These are phyloP conservation scores for Verticillium dahliae DNA, from an alignment of 2,329 filamentous ascomycete genomes.

Conservation along the genomic window DNA sequence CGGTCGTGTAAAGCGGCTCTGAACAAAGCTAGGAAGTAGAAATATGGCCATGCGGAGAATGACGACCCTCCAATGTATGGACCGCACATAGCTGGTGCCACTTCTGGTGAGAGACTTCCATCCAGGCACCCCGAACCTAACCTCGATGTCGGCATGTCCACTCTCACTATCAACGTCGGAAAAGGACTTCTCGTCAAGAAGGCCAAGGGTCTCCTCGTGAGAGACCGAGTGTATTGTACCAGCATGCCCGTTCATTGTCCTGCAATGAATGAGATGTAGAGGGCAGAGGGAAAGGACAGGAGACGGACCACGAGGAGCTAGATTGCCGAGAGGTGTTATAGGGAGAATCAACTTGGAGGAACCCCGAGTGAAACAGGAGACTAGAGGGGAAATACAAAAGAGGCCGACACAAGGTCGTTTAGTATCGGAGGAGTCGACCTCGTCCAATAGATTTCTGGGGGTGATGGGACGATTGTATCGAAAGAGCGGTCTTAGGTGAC, in stretches of 20 bases:
- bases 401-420: constrained; percentile 1
- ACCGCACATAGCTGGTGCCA: constrained; percentile 19
- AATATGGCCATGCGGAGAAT: constrained; percentile 33
- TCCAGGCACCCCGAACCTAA: constrained; percentile 19
- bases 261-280: constrained; percentile 13
- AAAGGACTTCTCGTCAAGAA: constrained; percentile 35
- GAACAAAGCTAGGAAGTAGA: constrained; percentile 47
- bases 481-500: background rate
- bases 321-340: background rate
- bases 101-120: constrained; percentile 24
- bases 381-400: constrained; percentile 2
- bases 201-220: constrained; percentile 36
- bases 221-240: constrained; percentile 24
- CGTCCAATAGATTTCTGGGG: background rate
- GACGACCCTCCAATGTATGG: constrained; percentile 28
- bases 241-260: constrained; percentile 34
- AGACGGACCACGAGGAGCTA: constrained; percentile 2
- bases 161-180: constrained; percentile 38
- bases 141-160: constrained; percentile 30
- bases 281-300: constrained; percentile 1
- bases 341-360: constrained; percentile 1
- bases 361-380: constrained; percentile 6
- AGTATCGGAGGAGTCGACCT: background rate
- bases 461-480: background rate
- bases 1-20: constrained; percentile 33